Evolutionary conservation across 2,329 filamentous ascomycete genomes (phyloP).

Genomic region (Aspergillus alliaceus): DNA sequence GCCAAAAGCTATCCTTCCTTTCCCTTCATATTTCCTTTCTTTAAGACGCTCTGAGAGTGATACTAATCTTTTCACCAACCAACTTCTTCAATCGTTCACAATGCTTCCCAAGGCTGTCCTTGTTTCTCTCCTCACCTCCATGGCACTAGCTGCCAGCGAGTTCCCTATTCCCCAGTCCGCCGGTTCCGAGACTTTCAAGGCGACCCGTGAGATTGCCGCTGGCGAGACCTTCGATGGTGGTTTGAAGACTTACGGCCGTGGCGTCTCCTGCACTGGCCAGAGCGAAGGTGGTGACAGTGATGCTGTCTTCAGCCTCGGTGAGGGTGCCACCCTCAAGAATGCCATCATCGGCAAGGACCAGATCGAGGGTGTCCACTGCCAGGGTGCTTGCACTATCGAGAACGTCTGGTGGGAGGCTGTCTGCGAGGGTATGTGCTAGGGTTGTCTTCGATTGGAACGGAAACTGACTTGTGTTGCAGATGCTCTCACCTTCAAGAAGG

Average conservation of each 20-base stretch:
- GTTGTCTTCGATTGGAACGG: neutral
- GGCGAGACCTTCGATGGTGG: slow-evolving; percentile 49
- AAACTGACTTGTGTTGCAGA: slow-evolving; percentile 18
- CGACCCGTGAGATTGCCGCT: slow-evolving; percentile 43
- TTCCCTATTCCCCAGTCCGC: slow-evolving; percentile 42
- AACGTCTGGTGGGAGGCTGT: slow-evolving; percentile 40
- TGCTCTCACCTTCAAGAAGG: slow-evolving; percentile 35
- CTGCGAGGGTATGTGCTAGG: slow-evolving; percentile 33
- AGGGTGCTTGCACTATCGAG: slow-evolving; percentile 29
- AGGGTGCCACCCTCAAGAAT: slow-evolving; percentile 36
- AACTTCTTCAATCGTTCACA: neutral
- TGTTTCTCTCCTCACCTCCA: slow-evolving; percentile 4
- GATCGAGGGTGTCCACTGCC: slow-evolving; percentile 42
- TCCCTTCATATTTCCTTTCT: neutral
- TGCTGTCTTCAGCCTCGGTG: slow-evolving; percentile 36
- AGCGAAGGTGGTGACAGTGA: slow-evolving; percentile 47
- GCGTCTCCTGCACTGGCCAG: slow-evolving; percentile 40
- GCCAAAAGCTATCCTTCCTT: neutral
- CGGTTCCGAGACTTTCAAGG: slow-evolving; percentile 41
- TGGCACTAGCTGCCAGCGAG: slow-evolving; percentile 9
- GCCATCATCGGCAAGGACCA: slow-evolving; percentile 44
- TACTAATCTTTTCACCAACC: neutral
- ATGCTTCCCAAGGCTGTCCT: slow-evolving; percentile 8
- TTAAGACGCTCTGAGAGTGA: slow-evolving; percentile 2
- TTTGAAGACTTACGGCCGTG: slow-evolving; percentile 52